phyloP scores from a whole-genome alignment of 2,329 filamentous ascomycete genomes.

The Nemania bipapillata region DNA sequence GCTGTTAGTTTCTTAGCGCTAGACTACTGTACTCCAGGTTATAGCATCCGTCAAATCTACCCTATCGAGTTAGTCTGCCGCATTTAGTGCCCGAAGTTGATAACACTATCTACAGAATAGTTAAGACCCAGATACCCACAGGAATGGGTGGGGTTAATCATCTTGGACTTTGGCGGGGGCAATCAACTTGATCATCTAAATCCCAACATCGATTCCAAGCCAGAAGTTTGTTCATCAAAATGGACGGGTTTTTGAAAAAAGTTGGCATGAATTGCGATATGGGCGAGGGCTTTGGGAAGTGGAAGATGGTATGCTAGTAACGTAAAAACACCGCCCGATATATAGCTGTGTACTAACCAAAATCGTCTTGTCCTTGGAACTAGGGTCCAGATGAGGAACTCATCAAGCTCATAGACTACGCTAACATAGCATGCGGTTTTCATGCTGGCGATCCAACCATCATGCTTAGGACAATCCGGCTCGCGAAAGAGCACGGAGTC shows the following conservation, averaged over 20 bases:
- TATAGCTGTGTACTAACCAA: not conserved
- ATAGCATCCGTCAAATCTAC: not conserved
- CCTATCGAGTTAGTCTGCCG: not conserved
- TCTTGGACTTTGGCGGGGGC: not conserved
- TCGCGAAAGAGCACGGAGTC: conserved; percentile 18
- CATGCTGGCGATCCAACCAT: conserved; percentile 21
- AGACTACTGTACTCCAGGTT: not conserved
- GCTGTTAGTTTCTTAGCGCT: too few relatives aligned
- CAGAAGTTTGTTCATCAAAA: not conserved
- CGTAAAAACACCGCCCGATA: not conserved
- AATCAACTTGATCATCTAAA: not conserved
- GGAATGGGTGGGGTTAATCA: too few relatives aligned
- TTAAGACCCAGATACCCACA: too few relatives aligned
- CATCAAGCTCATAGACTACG: conserved; percentile 21
- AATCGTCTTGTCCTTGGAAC: not conserved
- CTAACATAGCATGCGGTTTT: conserved; percentile 23
- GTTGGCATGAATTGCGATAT: conserved; percentile 21
- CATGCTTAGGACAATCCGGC: conserved; percentile 21
- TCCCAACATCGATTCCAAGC: not conserved
- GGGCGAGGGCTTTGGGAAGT: conserved; percentile 27
- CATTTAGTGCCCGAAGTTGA: not conserved
- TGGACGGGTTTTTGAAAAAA: conserved; percentile 9
- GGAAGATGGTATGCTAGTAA: conserved; percentile 24
- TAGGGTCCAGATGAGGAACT: conserved; percentile 23
- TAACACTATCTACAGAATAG: not conserved